Conservation (phyloP, 2,329 filamentous ascomycete species). For the Fusarium chuoi region DNA sequence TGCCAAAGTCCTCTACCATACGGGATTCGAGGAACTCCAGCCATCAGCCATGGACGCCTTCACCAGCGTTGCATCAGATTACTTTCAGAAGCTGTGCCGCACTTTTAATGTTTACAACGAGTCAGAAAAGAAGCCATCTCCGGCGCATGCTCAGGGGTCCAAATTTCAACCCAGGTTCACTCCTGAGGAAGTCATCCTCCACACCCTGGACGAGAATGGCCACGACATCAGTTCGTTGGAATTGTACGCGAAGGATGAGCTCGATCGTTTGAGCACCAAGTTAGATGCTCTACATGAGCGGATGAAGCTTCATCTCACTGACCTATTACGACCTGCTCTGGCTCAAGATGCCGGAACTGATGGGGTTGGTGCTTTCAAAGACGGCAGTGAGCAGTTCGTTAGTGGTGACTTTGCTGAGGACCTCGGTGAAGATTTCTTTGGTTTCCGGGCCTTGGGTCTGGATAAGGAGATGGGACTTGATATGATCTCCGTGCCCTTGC, state of each 20-base stretch:
- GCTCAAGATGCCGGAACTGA: conserved; percentile 79
- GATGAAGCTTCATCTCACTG: conserved; percentile 92
- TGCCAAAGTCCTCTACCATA: conserved; percentile 94
- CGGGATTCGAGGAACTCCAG: conserved; percentile 96
- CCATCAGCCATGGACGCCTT: conserved; percentile 91
- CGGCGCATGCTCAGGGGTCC: conserved; percentile 52
- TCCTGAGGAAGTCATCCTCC: conserved; percentile 85
- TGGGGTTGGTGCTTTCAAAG: conserved; percentile 90
- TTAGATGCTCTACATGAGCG: conserved; percentile 89
- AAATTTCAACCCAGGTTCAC: conserved; percentile 74
- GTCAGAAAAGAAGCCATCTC: conserved; percentile 76
- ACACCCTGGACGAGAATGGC: conserved; percentile 86
- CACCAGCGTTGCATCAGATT: conserved; percentile 89
- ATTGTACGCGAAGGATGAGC: conserved; percentile 88
- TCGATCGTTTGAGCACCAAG: conserved; percentile 85
- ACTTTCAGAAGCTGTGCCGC: conserved; percentile 84
- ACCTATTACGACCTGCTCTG: conserved; percentile 90
- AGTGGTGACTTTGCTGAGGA: conserved; percentile 98
- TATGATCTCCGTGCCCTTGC: conserved; percentile 89
- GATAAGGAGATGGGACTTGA: conserved; percentile 91
- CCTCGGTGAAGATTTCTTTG: conserved; percentile 98
- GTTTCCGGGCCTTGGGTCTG: conserved; percentile 93
- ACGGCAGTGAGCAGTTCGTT: conserved; percentile 96
- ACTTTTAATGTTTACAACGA: conserved; percentile 87
- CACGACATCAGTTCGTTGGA: conserved; percentile 85